Percentiles rank a stretch among this genome's conserved stretches.
These are phyloP conservation scores for Boletus rufocinnamomeus DNA, from an alignment of 768 basidiomycete genomes.

Conservation along the genomic window DNA sequence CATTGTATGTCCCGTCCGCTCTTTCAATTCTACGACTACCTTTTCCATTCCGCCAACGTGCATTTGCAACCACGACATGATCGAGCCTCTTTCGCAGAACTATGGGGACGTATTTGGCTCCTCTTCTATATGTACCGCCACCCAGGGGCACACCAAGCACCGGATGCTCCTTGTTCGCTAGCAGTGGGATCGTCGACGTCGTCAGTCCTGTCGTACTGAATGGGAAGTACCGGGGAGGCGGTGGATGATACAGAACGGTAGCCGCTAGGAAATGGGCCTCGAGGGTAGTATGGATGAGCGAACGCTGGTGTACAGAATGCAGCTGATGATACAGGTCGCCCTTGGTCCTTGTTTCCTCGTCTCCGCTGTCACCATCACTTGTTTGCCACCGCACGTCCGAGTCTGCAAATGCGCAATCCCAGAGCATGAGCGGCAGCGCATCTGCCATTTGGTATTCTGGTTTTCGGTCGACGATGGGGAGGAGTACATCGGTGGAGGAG, in stretches of 20 bases:
- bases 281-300: slow-evolving; percentile 64
- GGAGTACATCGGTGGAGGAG: slow-evolving; percentile 25
- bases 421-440: slow-evolving; percentile 85
- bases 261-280: slow-evolving; percentile 66
- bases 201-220: slow-evolving; percentile 31
- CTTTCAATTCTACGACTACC: slow-evolving; percentile 49
- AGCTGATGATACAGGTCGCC: slow-evolving; percentile 53
- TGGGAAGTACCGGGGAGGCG: slow-evolving; percentile 42
- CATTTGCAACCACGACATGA: slow-evolving; percentile 71
- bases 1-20: slow-evolving; percentile 16
- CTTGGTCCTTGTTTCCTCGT: slow-evolving; percentile 28
- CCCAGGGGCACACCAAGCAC: slow-evolving; percentile 64
- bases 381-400: slow-evolving; percentile 74
- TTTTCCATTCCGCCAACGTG: slow-evolving; percentile 73
- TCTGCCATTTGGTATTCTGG: slow-evolving; percentile 96
- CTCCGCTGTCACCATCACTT: slow-evolving; percentile 38
- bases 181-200: slow-evolving; percentile 18
- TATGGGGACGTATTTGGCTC: slow-evolving; percentile 65
- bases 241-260: slow-evolving; percentile 51
- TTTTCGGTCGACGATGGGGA: slow-evolving; percentile 63
- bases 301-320: slow-evolving; percentile 55
- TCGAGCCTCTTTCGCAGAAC: slow-evolving; percentile 68
- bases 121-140: slow-evolving; percentile 64
- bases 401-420: slow-evolving; percentile 79
- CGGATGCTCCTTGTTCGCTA: slow-evolving; percentile 20